Evolutionary conservation across 2,329 filamentous ascomycete genomes (phyloP).

Genomic region (Trichoderma harzianum): DNA sequence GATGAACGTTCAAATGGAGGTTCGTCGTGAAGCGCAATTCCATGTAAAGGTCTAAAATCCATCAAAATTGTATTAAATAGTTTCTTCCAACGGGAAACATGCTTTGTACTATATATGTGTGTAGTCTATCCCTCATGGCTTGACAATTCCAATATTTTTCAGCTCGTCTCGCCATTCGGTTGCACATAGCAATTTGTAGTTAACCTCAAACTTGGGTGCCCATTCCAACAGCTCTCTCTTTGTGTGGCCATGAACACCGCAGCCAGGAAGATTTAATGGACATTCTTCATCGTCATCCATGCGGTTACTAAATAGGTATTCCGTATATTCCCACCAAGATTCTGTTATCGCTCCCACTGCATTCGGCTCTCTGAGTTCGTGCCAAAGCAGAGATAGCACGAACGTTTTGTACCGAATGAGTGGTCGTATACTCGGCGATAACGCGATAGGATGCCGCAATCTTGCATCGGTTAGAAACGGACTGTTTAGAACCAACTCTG

Average conservation of each 20-base stretch:
- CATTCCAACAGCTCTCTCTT: background rate
- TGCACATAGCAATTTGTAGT: background rate
- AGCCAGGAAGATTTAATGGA: background rate
- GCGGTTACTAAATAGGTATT: background rate
- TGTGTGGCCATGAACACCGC: background rate
- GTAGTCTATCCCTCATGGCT: background rate
- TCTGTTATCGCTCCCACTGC: background rate
- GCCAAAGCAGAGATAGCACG: background rate
- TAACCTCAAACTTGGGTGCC: background rate
- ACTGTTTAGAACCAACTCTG: background rate
- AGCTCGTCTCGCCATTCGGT: background rate
- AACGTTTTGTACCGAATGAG: background rate
- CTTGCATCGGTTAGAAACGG: background rate
- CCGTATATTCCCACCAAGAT: slow-evolving; percentile 1
- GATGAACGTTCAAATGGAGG: background rate
- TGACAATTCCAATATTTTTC: background rate
- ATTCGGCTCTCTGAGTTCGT: background rate
- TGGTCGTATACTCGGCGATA: background rate
- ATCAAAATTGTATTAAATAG: background rate
- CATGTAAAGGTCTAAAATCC: background rate
- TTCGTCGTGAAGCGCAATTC: background rate
- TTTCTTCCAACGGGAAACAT: background rate
- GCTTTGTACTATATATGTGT: background rate
- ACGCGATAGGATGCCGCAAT: background rate
- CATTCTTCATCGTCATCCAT: background rate